Conservation (phyloP, 192 early-diverging fungal genomes). For the Backusella psychrophila region DNA sequence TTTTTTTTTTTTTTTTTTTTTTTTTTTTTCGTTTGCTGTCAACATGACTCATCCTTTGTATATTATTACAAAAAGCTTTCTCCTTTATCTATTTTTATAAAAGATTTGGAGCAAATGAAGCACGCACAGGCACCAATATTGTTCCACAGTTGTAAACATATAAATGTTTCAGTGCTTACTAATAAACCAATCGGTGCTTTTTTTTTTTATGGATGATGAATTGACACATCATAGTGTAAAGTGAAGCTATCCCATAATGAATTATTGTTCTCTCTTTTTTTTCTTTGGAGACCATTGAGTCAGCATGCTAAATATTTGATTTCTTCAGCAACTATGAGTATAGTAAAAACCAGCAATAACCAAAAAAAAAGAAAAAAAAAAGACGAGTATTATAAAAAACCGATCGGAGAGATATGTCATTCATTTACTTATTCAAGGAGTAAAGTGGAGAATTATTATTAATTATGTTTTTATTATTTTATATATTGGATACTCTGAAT, state of each 20-base stretch:
- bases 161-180: no score
- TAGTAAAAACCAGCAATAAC: neutral
- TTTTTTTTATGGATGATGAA: no score
- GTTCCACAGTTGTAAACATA: no score
- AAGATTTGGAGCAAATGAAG: no score
- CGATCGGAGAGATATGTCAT: neutral
- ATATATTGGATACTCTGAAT: neutral
- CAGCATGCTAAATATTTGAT: no score
- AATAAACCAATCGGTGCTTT: no score
- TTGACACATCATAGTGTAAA: no score
- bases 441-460: slow-evolving; percentile 4
- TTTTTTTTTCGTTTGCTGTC: neutral
- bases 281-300: no score
- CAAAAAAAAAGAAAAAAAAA: neutral
- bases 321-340: neutral
- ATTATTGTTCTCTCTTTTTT: no score
- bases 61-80: neutral
- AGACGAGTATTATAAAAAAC: neutral
- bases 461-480: neutral
- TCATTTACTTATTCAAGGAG: neutral
- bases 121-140: no score
- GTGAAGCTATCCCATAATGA: no score
- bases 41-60: neutral
- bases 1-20: neutral
- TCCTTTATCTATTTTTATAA: neutral